Percentiles rank a stretch among this genome's conserved stretches.
These are phyloP conservation scores for Helicostylum pulchrum DNA, from an alignment of 192 early-diverging fungal genomes.

Conservation along the genomic window DNA sequence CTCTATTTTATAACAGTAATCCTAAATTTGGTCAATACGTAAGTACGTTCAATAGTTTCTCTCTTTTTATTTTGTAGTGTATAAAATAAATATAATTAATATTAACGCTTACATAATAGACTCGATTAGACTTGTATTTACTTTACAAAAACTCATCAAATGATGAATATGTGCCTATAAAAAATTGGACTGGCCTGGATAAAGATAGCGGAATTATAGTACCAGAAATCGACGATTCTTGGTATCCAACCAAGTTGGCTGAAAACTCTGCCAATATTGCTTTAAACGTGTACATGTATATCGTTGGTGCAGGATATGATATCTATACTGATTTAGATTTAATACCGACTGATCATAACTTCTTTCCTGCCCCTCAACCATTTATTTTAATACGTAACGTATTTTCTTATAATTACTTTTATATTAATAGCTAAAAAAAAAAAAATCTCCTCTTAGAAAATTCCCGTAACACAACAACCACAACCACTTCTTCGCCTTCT, in stretches of 20 bases:
- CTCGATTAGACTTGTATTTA: not conserved
- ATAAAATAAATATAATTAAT: not conserved
- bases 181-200: slow-evolving; percentile 16
- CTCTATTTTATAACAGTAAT: slow-evolving; percentile 15
- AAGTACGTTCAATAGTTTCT: not conserved
- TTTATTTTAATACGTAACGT: slow-evolving; percentile 29
- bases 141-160: not conserved
- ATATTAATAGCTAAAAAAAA: not conserved
- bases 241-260: slow-evolving; percentile 18
- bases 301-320: slow-evolving; percentile 18
- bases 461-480: slow-evolving; percentile 17
- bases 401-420: not conserved
- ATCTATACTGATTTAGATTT: slow-evolving; percentile 8
- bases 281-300: slow-evolving; percentile 22
- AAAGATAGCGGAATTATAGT: slow-evolving; percentile 18
- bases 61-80: no score
- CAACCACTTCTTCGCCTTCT: not conserved
- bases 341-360: not conserved
- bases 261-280: slow-evolving; percentile 21
- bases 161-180: slow-evolving; percentile 19
- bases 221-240: slow-evolving; percentile 23
- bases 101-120: not conserved
- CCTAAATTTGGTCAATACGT: slow-evolving; percentile 18
- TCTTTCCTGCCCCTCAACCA: slow-evolving; percentile 17
- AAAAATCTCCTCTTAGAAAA: slow-evolving; percentile 24